A percentile compares a stretch with the other conserved stretches of the same genome.
phyloP scores from a whole-genome alignment of 208 protist species.

The Trypanosoma congolense region DNA sequence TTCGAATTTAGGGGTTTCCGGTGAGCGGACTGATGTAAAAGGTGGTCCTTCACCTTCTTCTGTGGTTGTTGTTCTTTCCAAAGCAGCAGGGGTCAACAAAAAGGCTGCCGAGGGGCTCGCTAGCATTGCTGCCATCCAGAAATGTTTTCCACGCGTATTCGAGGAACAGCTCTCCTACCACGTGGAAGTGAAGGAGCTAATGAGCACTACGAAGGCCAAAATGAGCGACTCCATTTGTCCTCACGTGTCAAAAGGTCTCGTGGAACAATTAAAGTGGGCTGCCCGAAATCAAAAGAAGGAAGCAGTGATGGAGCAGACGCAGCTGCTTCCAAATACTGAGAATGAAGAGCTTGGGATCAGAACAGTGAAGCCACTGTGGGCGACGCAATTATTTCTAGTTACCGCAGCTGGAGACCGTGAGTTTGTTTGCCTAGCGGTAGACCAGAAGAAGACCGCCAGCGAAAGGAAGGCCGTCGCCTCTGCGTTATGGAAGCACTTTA shows the following conservation, averaged over 20 bases:
- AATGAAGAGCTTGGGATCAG: conserved; percentile 42
- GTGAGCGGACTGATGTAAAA: background rate
- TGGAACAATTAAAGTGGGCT: conserved; percentile 49
- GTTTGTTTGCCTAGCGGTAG: conserved; percentile 26
- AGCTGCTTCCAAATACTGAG: conserved; percentile 33
- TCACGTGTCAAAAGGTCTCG: conserved; percentile 33
- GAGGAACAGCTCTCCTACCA: conserved; percentile 61
- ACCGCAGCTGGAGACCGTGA: conserved; percentile 14
- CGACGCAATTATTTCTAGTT: conserved; percentile 28
- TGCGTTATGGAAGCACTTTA: conserved; percentile 39
- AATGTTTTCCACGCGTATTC: conserved; percentile 52
- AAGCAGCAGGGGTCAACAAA: conserved; percentile 30
- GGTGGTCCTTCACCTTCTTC: background rate
- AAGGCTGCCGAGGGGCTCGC: conserved; percentile 30
- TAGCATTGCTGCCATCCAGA: conserved; percentile 40
- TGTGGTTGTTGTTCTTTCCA: conserved; percentile 25
- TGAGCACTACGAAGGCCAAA: conserved; percentile 27
- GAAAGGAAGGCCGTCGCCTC: conserved; percentile 57
- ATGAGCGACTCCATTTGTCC: conserved; percentile 25
- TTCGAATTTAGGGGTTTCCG: background rate
- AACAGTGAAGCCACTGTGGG: conserved; percentile 27
- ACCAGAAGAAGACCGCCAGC: conserved; percentile 56
- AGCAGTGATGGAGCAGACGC: conserved; percentile 20
- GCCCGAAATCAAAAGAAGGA: conserved; percentile 15
- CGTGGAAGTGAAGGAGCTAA: conserved; percentile 36